Percentiles rank a stretch among this genome's conserved stretches.
Evolutionary conservation across 305 asterid genomes (phyloP).

Genomic region (Solanum hybrid): DNA sequence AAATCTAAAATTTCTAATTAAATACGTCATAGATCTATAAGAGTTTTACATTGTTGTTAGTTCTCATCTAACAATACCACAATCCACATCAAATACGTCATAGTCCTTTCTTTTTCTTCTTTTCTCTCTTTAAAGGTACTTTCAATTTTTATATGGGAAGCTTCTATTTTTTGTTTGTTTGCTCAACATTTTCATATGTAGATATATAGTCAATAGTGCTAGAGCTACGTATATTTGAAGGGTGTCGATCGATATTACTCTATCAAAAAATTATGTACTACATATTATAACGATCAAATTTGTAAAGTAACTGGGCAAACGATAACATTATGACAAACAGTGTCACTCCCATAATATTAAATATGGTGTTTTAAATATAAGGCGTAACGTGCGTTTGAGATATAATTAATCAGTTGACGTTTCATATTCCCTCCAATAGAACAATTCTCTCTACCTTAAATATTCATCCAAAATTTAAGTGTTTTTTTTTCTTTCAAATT

Average conservation of each 20-base stretch:
- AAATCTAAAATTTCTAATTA: neutral
- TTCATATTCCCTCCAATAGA: constrained; percentile 2
- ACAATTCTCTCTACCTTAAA: neutral
- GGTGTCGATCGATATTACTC: too few species aligned
- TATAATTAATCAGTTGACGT: constrained; percentile 5
- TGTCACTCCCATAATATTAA: neutral
- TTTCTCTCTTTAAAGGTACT: constrained; percentile 1
- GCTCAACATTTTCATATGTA: neutral
- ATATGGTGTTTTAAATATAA: neutral
- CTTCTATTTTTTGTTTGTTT: neutral
- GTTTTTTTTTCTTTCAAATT: neutral
- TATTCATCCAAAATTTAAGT: neutral
- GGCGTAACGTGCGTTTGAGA: neutral
- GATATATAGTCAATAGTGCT: neutral
- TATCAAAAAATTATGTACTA: neutral
- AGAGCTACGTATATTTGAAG: neutral
- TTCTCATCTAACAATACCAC: neutral
- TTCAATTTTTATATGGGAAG: constrained; percentile 3
- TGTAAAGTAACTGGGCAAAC: neutral
- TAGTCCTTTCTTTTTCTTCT: neutral
- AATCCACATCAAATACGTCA: neutral
- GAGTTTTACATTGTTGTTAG: neutral
- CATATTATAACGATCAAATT: too few species aligned
- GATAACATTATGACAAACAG: neutral
- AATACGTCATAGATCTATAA: neutral